Evolutionary conservation across 2,329 filamentous ascomycete genomes (phyloP), one percentile per base, ranked within the genome.

Genomic region (Cladosporium cucumerinum): DNA sequence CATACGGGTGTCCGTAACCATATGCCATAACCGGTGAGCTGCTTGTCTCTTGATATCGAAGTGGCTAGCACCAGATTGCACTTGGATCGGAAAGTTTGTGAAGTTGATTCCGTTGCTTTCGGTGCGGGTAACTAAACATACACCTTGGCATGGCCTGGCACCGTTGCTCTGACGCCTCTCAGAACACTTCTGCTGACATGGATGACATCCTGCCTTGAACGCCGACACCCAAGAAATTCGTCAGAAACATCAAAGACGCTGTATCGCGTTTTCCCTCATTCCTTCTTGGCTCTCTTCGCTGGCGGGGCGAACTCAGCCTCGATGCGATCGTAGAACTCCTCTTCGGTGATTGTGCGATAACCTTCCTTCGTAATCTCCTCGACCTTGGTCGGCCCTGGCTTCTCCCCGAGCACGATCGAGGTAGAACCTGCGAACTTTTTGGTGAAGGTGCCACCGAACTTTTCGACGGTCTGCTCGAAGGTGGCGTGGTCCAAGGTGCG

Each of bases 301-400:
- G 62, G 43, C 48, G 55, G 30, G 1, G 23, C 43, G 55, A 26
- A 64, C 1, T 64, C n/a, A 12, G 57, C 57, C 25, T 36, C 63
- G 48, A 70, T 63, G 67, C 66, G 60, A 11, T 65, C 65, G 30
- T 64, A 55, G 58, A 69, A 69, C 11, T 64, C 65, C 14, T 57
- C 61, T 61, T 71, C 67, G 16, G 58, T 65, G 30, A 69, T 58
- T 14, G 66, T 69, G 34, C 48, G 46, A 23, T 66, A 54, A 36
- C 57, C 59, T 23, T 66, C 65, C 25, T 66, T 61, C 21, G 64
- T 54, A 61, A 69, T 69, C 61, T 71, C 68, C 18, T 66, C 65
- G 6, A 71, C 34, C 62, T 71, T 71, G 65, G 68, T 69, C 43
- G 63, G 43, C 16, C 69, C 68, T 59, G 69, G 32, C 43, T 65